These are phyloP conservation scores for Cucurbita pepo DNA, from an alignment of 306 rosid genomes.

Conservation along the genomic window DNA sequence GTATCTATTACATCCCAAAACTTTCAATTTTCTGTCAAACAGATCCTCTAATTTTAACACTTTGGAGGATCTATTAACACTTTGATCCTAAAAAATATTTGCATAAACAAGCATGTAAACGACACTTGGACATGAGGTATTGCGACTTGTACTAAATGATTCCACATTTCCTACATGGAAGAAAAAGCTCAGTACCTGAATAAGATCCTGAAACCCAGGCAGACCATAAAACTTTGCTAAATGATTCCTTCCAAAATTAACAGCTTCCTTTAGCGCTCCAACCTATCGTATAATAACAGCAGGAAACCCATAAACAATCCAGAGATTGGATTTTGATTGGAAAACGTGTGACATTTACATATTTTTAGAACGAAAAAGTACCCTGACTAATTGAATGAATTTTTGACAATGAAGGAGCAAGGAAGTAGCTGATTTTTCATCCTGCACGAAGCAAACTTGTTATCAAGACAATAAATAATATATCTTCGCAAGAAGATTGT, in stretches of 20 bases:
- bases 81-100: background rate
- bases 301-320: conserved; percentile 4
- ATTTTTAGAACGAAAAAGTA: conserved; percentile 18
- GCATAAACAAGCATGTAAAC: background rate
- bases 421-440: conserved; percentile 77
- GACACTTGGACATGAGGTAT: background rate
- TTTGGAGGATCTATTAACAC: too few species aligned
- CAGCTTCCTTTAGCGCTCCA: conserved; percentile 84
- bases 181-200: conserved; percentile 38
- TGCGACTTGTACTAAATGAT: background rate
- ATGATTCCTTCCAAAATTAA: conserved; percentile 67
- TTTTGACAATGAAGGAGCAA: conserved; percentile 93
- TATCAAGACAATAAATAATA: conserved; percentile 3
- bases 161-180: background rate
- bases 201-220: conserved; percentile 56
- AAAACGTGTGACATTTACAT: background rate
- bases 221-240: conserved; percentile 51
- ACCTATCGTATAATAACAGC: conserved; percentile 29
- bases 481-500: background rate
- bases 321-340: background rate
- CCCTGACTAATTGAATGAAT: conserved; percentile 90
- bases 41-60: too few species aligned
- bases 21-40: too few species aligned
- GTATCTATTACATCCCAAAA: too few species aligned
- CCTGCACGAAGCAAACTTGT: conserved; percentile 45